Evolutionary conservation across 2,329 filamentous ascomycete species (phyloP).

Genomic region (Emergomyces africanus): DNA sequence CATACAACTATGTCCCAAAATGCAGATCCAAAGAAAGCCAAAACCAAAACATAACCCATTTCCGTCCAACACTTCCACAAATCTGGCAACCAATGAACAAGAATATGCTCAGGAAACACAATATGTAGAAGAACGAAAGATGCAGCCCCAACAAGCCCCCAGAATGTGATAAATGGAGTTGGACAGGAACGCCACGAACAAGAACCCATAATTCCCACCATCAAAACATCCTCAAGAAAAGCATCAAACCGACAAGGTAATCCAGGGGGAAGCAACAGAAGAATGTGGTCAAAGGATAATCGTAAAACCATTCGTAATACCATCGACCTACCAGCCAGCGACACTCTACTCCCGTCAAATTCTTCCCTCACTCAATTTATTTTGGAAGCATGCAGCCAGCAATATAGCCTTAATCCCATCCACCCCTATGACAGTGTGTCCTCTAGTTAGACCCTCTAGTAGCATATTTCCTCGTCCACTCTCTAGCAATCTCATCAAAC

Average conservation of each 20-base stretch:
- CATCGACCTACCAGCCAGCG: neutral
- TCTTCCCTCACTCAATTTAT: neutral
- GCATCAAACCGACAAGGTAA: neutral
- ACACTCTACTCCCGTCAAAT: neutral
- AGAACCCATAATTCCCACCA: neutral
- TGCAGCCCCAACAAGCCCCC: neutral
- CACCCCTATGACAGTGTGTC: neutral
- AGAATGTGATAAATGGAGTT: neutral
- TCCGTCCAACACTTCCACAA: neutral
- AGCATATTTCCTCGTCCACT: constrained; percentile 66
- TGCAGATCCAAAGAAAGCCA: neutral
- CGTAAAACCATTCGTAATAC: neutral
- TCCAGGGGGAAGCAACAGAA: neutral
- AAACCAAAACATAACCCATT: neutral
- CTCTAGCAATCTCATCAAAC: constrained; percentile 62
- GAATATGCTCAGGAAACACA: neutral
- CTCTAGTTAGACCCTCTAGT: constrained; percentile 17
- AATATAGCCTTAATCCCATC: neutral
- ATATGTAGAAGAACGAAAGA: neutral
- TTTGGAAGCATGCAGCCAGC: neutral
- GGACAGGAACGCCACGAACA: neutral
- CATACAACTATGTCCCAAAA: neutral
- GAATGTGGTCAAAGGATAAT: neutral
- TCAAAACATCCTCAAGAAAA: neutral
- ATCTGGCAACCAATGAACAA: neutral